These are phyloP conservation scores for Haplographium delicatum DNA, from an alignment of 495 filamentous ascomycete genomes.

Conservation along the genomic window DNA sequence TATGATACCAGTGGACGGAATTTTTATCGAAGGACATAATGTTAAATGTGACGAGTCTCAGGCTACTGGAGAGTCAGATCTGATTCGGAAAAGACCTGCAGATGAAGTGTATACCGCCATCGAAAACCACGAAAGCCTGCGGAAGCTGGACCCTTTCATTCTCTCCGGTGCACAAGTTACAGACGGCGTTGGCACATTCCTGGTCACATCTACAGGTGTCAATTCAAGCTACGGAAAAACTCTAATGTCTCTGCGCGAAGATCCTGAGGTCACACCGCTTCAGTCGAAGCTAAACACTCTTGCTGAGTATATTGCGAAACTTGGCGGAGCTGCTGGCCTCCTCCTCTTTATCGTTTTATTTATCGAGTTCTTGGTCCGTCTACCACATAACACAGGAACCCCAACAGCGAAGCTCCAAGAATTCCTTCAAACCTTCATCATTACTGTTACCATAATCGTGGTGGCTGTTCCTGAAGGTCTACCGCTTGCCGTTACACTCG, in stretches of 20 bases:
- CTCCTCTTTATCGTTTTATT: slow-evolving; percentile 88
- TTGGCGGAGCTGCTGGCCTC: slow-evolving; percentile 78
- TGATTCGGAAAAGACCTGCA: slow-evolving; percentile 64
- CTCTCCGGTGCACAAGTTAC: slow-evolving; percentile 88
- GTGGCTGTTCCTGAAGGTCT: slow-evolving; percentile 94
- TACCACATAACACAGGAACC: slow-evolving; percentile 47
- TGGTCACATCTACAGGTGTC: slow-evolving; percentile 84
- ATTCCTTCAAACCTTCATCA: slow-evolving; percentile 91
- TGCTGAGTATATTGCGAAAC: slow-evolving; percentile 90
- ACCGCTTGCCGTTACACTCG: slow-evolving; percentile 87
- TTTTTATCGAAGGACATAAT: slow-evolving; percentile 67
- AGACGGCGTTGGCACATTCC: slow-evolving; percentile 78
- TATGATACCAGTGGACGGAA: slow-evolving; percentile 76
- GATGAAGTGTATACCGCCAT: slow-evolving; percentile 80
- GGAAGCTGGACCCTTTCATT: slow-evolving; percentile 91
- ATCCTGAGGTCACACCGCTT: slow-evolving; percentile 87
- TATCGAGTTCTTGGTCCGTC: slow-evolving; percentile 75
- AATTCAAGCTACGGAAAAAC: slow-evolving; percentile 87
- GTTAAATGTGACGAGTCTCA: slow-evolving; percentile 77
- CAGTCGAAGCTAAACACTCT: slow-evolving; percentile 89
- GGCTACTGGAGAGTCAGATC: slow-evolving; percentile 80
- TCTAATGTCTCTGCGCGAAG: slow-evolving; percentile 87
- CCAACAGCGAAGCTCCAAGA: slow-evolving; percentile 75
- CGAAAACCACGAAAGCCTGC: slow-evolving; percentile 64
- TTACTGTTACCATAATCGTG: slow-evolving; percentile 90